Evolutionary conservation across 139 green algal species (phyloP), one percentile per base, ranked within the genome.

Genomic region (Pseudopediastrum boryanum): DNA sequence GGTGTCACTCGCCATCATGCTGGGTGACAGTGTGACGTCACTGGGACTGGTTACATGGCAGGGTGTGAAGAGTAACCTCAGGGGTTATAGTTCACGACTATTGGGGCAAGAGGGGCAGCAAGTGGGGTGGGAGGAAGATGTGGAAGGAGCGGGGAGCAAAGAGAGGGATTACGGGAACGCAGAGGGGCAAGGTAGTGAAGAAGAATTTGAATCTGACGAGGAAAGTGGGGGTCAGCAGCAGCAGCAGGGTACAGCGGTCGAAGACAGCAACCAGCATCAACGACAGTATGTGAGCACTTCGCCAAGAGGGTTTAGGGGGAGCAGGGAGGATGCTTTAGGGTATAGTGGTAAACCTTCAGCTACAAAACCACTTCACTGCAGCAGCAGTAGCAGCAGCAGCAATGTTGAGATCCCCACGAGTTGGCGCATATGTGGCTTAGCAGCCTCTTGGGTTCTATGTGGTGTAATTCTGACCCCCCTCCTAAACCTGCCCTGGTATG

Each of bases 1-100:
- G 88, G 39, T 90, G 19, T 75, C 65, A 9, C 74, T 92, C 52
- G 82, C 83, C 29, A 72, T 90, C 48, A 88, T 92, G 84, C 82
- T 92, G 36, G 80, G 81, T 5, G 88, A 92, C 83, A 84, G 68
- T 54, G 68, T 92, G 25, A 86, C 79, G 42, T 85, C 80, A 19
- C 71, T 91, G 0, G 64, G 42, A 8, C 46, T 92, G 23, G n/a
- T n/a, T n/a, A n/a, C n/a, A n/a, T n/a, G n/a, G n/a, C n/a, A n/a
- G n/a, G n/a, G n/a, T n/a, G n/a, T n/a, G n/a, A n/a, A n/a, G n/a
- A n/a, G n/a, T n/a, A n/a, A n/a, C n/a, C n/a, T n/a, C n/a, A n/a
- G n/a, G n/a, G n/a, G n/a, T n/a, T n/a, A n/a, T n/a, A n/a, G n/a
- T n/a, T n/a, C n/a, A n/a, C n/a, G n/a, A n/a, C n/a, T n/a, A n/a